A percentile compares a stretch with the other conserved stretches of the same genome.
Conservation (phyloP, 768 basidiomycete genomes). For the Panaeolus papilionaceus region DNA sequence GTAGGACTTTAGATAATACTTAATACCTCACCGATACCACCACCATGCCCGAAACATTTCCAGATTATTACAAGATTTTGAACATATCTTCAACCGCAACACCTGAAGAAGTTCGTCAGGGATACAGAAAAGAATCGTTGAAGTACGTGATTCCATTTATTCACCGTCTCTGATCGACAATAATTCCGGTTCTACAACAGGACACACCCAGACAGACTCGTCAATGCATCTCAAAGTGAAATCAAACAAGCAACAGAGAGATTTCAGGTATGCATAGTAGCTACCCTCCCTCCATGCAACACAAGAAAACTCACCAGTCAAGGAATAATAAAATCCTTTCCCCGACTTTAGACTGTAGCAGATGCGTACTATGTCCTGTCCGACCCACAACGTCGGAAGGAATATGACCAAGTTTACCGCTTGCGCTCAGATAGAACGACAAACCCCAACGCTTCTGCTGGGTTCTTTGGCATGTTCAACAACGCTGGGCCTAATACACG, state of each 20-base stretch:
- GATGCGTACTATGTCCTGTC: conserved; percentile 96
- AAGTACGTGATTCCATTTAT: conserved; percentile 46
- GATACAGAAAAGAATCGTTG: conserved; percentile 82
- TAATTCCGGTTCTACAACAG: conserved; percentile 42
- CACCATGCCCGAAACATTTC: conserved; percentile 70
- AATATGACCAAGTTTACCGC: conserved; percentile 75
- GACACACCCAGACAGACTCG: conserved; percentile 89
- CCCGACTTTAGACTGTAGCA: conserved; percentile 70
- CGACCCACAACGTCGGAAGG: conserved; percentile 70
- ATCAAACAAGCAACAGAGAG: conserved; percentile 78
- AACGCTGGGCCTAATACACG: conserved; percentile 34
- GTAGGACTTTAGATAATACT: neutral
- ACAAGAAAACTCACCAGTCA: neutral
- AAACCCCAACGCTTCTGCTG: conserved; percentile 70
- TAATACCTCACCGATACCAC: conserved; percentile 19
- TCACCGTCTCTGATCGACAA: neutral
- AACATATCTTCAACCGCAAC: conserved; percentile 61
- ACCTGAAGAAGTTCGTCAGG: conserved; percentile 74
- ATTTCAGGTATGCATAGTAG: conserved; percentile 67
- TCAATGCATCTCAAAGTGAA: conserved; percentile 72
- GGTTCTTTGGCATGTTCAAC: conserved; percentile 82
- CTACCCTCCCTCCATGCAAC: neutral
- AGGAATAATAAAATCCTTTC: conserved; percentile 3
- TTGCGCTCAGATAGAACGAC: conserved; percentile 60
- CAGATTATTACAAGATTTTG: conserved; percentile 81